Evolutionary conservation across 371 early-diverging fungal species (phyloP).

Genomic region (Mucor irregularis): DNA sequence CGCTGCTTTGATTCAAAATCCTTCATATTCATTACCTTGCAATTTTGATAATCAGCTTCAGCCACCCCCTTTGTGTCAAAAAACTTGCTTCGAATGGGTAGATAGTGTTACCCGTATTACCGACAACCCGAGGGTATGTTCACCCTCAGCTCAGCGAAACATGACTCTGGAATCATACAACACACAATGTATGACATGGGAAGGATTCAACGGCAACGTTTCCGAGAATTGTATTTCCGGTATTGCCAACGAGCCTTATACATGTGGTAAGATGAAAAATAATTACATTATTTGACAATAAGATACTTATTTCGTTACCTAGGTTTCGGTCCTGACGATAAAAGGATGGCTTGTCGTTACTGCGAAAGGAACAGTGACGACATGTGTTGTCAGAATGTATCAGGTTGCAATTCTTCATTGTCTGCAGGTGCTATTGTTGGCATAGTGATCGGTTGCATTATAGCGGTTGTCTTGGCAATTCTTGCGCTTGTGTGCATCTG

Average conservation of each 20-base stretch:
- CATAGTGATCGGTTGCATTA: slow-evolving; percentile 22
- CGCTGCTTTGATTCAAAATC: slow-evolving; percentile 29
- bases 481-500: background rate
- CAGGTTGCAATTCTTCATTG: slow-evolving; percentile 7
- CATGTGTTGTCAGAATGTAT: slow-evolving; percentile 25
- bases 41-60: slow-evolving; percentile 19
- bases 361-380: slow-evolving; percentile 19
- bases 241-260: slow-evolving; percentile 42
- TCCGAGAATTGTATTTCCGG: slow-evolving; percentile 31
- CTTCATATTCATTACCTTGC: slow-evolving; percentile 29
- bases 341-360: slow-evolving; percentile 24
- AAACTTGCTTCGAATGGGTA: slow-evolving; percentile 31
- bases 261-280: slow-evolving; percentile 38
- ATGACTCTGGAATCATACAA: slow-evolving; percentile 4
- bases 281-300: background rate
- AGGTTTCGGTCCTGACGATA: slow-evolving; percentile 25
- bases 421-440: slow-evolving; percentile 36
- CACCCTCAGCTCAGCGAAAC: slow-evolving; percentile 13
- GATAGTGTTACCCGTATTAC: slow-evolving; percentile 23
- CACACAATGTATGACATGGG: slow-evolving; percentile 29
- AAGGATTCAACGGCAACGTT: slow-evolving; percentile 29
- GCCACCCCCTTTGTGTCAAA: slow-evolving; percentile 36
- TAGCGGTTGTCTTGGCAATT: background rate
- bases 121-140: slow-evolving; percentile 13
- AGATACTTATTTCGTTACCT: background rate